Conservation (phyloP, 495 filamentous ascomycete species). For the Penicillium roqueforti region DNA sequence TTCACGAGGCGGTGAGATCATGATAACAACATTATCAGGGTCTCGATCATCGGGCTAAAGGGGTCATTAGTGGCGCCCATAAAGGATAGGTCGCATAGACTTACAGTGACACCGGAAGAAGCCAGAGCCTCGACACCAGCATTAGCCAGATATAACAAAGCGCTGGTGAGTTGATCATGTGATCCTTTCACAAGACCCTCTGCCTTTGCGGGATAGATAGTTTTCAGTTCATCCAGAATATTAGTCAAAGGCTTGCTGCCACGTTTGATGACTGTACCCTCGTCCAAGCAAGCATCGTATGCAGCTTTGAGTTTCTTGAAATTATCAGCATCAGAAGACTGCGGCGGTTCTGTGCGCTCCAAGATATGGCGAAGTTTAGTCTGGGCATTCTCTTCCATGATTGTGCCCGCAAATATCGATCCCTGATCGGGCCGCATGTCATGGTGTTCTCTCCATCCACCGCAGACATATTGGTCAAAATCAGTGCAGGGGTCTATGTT, state of each 20-base stretch:
- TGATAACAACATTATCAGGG: conserved; percentile 58
- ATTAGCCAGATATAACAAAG: conserved; percentile 51
- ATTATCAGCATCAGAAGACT: conserved; percentile 54
- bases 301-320: conserved; percentile 61
- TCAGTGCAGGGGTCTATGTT: conserved; percentile 64
- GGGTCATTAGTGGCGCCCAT: neutral
- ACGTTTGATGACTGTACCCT: conserved; percentile 46
- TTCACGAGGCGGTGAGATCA: conserved; percentile 46
- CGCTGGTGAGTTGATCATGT: conserved; percentile 44
- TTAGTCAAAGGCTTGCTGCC: conserved; percentile 52
- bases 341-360: conserved; percentile 50
- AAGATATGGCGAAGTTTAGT: conserved; percentile 59
- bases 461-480: conserved; percentile 67
- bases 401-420: conserved; percentile 53
- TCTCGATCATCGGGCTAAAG: conserved; percentile 56
- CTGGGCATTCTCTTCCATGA: conserved; percentile 57
- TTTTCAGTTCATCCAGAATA: conserved; percentile 49
- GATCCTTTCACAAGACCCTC: conserved; percentile 27
- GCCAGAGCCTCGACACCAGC: conserved; percentile 49
- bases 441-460: conserved; percentile 60
- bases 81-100: conserved; percentile 8
- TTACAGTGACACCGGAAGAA: conserved; percentile 44
- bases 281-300: conserved; percentile 64
- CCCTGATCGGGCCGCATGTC: conserved; percentile 65
- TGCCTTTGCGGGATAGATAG: conserved; percentile 50